These are phyloP conservation scores for Scortechinia acanthostroma DNA, from an alignment of 2,329 filamentous ascomycete genomes.

Conservation along the genomic window DNA sequence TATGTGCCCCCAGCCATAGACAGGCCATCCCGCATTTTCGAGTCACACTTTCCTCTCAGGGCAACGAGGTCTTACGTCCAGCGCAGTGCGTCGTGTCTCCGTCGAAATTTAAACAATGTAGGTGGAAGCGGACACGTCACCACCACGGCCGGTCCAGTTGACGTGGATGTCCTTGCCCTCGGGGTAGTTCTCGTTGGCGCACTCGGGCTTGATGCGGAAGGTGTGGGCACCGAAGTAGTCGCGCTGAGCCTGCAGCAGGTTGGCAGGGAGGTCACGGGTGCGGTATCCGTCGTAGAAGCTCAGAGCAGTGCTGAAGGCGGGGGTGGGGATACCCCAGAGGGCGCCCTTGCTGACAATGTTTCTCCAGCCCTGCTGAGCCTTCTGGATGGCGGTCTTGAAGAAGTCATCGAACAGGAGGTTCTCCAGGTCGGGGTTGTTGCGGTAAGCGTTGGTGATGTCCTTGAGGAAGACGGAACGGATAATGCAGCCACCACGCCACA, in stretches of 20 bases:
- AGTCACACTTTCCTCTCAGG: no score
- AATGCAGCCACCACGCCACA: conserved; percentile 99
- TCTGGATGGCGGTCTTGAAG: conserved; percentile 99
- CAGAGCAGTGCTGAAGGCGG: conserved; percentile 91
- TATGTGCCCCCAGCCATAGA: no score
- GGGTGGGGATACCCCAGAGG: conserved; percentile 89
- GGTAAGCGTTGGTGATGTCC: conserved; percentile 97
- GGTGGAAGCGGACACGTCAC: conserved; percentile 92
- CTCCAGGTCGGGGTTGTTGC: conserved; percentile 86
- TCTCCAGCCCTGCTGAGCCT: conserved; percentile 87
- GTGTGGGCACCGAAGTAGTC: conserved; percentile 98
- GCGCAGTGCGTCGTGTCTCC: not conserved
- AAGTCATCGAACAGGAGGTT: conserved; percentile 98
- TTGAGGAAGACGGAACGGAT: conserved; percentile 99
- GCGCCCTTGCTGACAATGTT: conserved; percentile 86
- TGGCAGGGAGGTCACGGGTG: conserved; percentile 92
- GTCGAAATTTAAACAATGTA: conserved; percentile 76
- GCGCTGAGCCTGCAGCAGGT: conserved; percentile 96
- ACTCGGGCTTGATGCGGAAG: conserved; percentile 80
- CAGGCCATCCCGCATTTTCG: no score
- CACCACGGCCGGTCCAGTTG: conserved; percentile 98
- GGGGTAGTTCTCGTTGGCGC: conserved; percentile 71
- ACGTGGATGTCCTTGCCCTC: conserved; percentile 88
- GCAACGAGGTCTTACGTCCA: conserved; percentile 1
- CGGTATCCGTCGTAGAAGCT: conserved; percentile 99